Percentiles rank a stretch among this genome's conserved stretches.
Conservation (phyloP, 495 filamentous ascomycete genomes). For the Lophiostoma macrostomum region DNA sequence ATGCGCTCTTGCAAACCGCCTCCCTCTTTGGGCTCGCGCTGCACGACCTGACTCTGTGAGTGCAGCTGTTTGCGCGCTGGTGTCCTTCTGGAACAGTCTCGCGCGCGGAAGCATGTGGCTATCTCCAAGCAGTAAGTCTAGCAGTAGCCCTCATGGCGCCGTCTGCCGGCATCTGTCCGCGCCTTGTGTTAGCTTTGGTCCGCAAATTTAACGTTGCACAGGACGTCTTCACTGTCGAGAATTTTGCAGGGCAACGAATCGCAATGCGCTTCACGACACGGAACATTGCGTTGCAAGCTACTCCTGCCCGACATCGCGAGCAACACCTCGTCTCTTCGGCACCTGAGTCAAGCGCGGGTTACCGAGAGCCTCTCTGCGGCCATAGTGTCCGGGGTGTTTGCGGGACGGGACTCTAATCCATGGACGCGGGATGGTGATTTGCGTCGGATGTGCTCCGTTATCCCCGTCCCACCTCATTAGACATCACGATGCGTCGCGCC, state of each 20-base stretch:
- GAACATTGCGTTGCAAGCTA: too few relatives aligned
- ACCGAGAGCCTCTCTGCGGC: background rate
- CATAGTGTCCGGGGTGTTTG: background rate
- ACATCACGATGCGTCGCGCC: too few relatives aligned
- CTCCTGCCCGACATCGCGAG: background rate
- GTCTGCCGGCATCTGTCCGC: constrained; percentile 9
- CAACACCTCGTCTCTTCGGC: constrained; percentile 3
- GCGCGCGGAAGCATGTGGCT: constrained; percentile 3
- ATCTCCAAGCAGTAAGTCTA: background rate
- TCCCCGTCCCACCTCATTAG: background rate
- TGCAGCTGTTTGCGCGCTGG: background rate
- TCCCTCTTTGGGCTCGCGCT: background rate
- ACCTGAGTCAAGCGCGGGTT: background rate
- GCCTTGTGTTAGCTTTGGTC: constrained; percentile 1
- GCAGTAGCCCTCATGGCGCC: too few relatives aligned
- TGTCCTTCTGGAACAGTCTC: too few relatives aligned
- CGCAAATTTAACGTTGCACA: constrained; percentile 12
- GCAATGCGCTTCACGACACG: too few relatives aligned
- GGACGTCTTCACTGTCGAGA: too few relatives aligned
- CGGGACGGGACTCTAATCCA: background rate
- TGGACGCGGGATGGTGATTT: constrained; percentile 1
- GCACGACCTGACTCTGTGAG: constrained; percentile 5
- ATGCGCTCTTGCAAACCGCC: background rate
- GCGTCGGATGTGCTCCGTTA: background rate
- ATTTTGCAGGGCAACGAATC: too few relatives aligned